Evolutionary conservation across 139 green algal genomes (phyloP), one percentile per base, ranked within the genome.

Genomic region (Zygnema circumcarinatum): DNA sequence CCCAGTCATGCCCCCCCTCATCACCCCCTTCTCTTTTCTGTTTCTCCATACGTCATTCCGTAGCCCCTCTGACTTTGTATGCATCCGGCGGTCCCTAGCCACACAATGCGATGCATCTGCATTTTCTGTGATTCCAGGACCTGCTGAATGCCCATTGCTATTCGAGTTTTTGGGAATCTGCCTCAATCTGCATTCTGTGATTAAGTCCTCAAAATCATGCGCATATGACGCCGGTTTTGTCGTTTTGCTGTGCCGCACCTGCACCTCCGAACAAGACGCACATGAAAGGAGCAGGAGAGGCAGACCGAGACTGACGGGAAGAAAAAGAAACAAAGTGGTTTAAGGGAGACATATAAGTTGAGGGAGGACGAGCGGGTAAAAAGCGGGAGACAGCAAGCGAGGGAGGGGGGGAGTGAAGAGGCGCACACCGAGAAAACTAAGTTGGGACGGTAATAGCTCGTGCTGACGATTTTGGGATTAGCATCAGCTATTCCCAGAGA

Each of bases 191-290:
- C 47, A 62, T 62, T 62, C 47, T 62, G 7, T 16, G 35, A 40
- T 78, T 11, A 78, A 42, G 16, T 78, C 69, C 11, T 42, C 11
- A 42, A 78, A 78, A 42, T 78, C 69, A 25, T 11, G 69, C 11
- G 7, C 69, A 41, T 78, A 78, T 42, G 69, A 78, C 3, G 7
- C 16, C 7, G 69, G 69, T 20, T 33, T 25, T 29, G 40, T 74
- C 0, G n/a, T 35, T 31, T 73, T 42, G 35, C 41, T 87, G 79
- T 87, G 78, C 1, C 84, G 31, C 2, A 31, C 33, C 76, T 87
- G 74, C 41, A 86, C 31, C 74, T 38, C 7, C 36, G 75, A 62
- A 62, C 7, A 62, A 62, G 47, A 62, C 7, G 35, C 69, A 78
- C 7, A 53, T 3, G 11, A 11, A 78, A 41, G 11, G 36, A 53